Evolutionary conservation across 1,284 basidiomycete species (phyloP), one percentile per base, ranked within the genome.

Genomic region (Vanrija sp.): DNA sequence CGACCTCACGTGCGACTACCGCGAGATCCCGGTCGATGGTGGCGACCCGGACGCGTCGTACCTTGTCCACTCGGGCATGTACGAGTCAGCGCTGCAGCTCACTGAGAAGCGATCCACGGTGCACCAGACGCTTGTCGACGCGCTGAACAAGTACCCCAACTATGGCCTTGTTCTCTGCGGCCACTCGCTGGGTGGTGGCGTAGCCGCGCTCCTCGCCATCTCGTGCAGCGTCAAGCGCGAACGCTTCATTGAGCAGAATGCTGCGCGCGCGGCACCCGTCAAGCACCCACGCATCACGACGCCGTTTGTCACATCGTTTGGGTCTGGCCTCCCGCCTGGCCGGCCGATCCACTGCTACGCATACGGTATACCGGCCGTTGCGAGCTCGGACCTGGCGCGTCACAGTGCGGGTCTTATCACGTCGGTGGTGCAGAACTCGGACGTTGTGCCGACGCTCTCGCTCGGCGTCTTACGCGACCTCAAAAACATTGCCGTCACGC

Each of bases 61-160:
- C 64, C 73, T 74, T 43, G 79, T 78, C 19, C 80, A 82, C 57
- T 66, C 72, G n/a, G 80, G 80, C 23, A 82, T 82, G 79, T 73
- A 77, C 57, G 62, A 76, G 49, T 76, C 78, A 1, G 80, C 80
- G 1, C 63, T 72, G 7, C 66, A 72, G 38, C 67, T 82, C 21
- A 73, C 72, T 38, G 66, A 65, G 19, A 69, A 71, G 54, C 67
- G 69, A 16, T 76, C 75, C 25, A 78, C 73, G 0, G 78, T 82
- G 0, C 78, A 80, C 64, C 70, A 78, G 55, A 78, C 75, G 26
- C 65, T 82, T 9, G 61, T 67, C 4, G 61, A 72, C 6, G 79
- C 79, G 0, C 62, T 82, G 8, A 61, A 66, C 15, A 59, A 71
- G 45, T 72, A 77, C 49, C 78, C 79, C 3, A 65, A 66, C 3